A percentile compares a stretch with the other conserved stretches of the same genome.
These are phyloP conservation scores for Coniochaeta sp. DNA, from an alignment of 2,329 filamentous ascomycete species.

Conservation along the genomic window DNA sequence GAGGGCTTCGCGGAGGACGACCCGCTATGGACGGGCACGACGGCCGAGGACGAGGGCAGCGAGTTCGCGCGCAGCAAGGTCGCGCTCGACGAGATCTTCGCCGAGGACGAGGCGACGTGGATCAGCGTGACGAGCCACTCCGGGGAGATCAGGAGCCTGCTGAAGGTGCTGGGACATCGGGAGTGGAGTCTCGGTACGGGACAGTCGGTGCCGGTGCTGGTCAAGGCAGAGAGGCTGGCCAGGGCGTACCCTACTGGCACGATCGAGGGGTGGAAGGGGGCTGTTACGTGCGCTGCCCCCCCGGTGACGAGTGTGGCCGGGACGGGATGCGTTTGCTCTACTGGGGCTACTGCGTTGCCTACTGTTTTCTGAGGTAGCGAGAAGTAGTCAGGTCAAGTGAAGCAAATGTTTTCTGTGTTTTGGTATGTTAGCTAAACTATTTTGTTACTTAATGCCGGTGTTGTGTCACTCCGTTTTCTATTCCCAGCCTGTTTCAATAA, in stretches of 20 bases:
- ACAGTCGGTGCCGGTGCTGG: constrained; percentile 59
- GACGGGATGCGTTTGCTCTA: constrained; percentile 3
- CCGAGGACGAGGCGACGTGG: constrained; percentile 43
- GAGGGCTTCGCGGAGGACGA: constrained; percentile 51
- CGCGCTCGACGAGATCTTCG: constrained; percentile 52
- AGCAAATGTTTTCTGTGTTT: too few species aligned
- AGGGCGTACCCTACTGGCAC: constrained; percentile 21
- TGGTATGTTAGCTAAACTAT: too few species aligned
- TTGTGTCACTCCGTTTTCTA: too few species aligned
- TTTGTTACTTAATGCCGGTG: too few species aligned
- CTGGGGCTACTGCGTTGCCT: not conserved
- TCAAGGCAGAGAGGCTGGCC: constrained; percentile 45
- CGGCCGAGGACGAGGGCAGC: constrained; percentile 36
- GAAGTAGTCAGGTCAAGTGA: too few species aligned
- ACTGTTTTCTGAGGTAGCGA: not conserved
- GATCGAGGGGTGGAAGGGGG: constrained; percentile 4
- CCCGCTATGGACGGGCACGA: constrained; percentile 33
- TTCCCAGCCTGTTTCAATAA: too few species aligned
- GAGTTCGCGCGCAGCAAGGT: constrained; percentile 41
- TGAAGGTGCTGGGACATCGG: constrained; percentile 39
- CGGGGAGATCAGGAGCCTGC: constrained; percentile 41
- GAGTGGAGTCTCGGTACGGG: constrained; percentile 58
- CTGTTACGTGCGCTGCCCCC: constrained; percentile 1
- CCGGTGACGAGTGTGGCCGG: constrained; percentile 1
- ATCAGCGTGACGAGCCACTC: constrained; percentile 55